A percentile compares a stretch with the other conserved stretches of the same genome.
Conservation (phyloP, 148 eudicot species). For the Nepenthes mirabilis region DNA sequence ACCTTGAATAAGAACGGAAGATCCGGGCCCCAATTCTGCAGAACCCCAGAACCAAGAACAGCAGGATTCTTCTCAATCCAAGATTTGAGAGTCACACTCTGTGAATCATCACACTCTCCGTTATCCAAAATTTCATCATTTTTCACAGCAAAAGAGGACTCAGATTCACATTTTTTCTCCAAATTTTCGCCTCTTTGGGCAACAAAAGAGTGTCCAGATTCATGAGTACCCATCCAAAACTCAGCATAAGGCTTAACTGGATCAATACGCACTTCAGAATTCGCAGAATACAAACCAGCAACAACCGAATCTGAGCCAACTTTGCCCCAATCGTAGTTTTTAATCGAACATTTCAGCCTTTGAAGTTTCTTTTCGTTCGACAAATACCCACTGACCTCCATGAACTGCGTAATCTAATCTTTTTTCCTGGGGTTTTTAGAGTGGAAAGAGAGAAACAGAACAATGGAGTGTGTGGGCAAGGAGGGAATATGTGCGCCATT, state of each 20-base stretch:
- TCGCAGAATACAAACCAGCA: conserved; percentile 38
- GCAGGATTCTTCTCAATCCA: conserved; percentile 65
- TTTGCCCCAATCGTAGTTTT: conserved; percentile 82
- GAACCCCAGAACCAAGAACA: conserved; percentile 63
- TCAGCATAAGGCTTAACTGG: conserved; percentile 61
- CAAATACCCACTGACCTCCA: conserved; percentile 22
- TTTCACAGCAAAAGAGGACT: background rate
- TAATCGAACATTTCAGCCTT: conserved; percentile 58
- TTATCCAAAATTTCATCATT: conserved; percentile 8
- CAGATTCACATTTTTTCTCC: background rate
- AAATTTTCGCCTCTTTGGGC: conserved; percentile 3
- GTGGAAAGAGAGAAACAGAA: too few species aligned
- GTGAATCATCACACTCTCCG: conserved; percentile 15
- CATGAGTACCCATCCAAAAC: conserved; percentile 98
- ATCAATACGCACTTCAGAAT: conserved; percentile 33
- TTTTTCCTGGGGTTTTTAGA: too few species aligned
- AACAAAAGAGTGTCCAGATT: conserved; percentile 66
- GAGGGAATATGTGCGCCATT: too few species aligned
- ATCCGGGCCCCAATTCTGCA: conserved; percentile 54
- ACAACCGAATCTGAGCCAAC: conserved; percentile 48
- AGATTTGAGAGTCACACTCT: conserved; percentile 31
- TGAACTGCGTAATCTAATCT: background rate
- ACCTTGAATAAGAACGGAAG: conserved; percentile 96
- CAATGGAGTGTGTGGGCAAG: too few species aligned
- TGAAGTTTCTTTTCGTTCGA: conserved; percentile 17